Evolutionary conservation across 73 alveolate species (phyloP), one percentile per base, ranked within the genome.

Genomic region (Stentor coeruleus): DNA sequence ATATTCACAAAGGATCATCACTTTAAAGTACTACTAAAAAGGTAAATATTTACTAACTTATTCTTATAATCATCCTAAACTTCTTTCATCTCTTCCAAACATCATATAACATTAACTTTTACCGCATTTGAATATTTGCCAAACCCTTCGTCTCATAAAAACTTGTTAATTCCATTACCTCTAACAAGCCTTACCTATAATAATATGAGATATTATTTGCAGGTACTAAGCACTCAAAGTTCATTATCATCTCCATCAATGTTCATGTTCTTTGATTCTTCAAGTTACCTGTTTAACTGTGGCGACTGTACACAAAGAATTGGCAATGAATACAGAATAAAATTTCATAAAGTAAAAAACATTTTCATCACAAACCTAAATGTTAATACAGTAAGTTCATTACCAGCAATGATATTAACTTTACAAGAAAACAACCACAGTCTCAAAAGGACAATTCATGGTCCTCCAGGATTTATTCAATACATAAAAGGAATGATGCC

Each of bases 371-470:
- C 83, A 75, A 39, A 20, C 2, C 26, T 75, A 6, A 37, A 39
- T 14, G 35, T 39, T 0, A 33, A 75, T 35, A 14, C 39, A 37
- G 1, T 75, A 31, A 33, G 39, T 14, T 31, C 74, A 1, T 75
- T 75, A 37, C 83, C 83, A n/a, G 77, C 59, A 75, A 35, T 75
- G 77, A n/a, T 75, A 14, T n/a, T 75, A 6, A 20, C 77, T 3
- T 14, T 75, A 14, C 6, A 20, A 30, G 59, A 75, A 36, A 39
- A 35, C n/a, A 30, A n/a, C 31, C 74, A 28, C 26, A 36, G 11
- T 20, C n/a, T n/a, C n/a, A 20, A 6, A 1, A 75, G 83, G 33
- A 37, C 15, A 36, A 33, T 75, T 3, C 72, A 39, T 39, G 83
- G 83, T 1, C 83, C 83, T 31, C 83, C 83, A 20, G 83, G 83